These are phyloP conservation scores for Adansonia grandidieri DNA, from an alignment of 441 rosid genomes.

Conservation along the genomic window DNA sequence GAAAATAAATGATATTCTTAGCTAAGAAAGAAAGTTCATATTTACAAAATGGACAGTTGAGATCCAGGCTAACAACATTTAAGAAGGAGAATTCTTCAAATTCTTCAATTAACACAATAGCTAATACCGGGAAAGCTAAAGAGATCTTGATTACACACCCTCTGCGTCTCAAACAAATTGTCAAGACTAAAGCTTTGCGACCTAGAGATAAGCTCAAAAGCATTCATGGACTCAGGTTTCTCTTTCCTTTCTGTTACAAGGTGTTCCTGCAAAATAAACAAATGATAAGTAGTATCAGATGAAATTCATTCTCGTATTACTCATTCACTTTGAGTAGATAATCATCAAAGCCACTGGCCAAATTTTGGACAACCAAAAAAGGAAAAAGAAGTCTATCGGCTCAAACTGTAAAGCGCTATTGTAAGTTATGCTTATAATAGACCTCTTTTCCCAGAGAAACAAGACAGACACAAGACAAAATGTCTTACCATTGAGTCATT, in stretches of 20 bases:
- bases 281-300: constrained; percentile 21
- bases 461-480: constrained; percentile 3
- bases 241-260: constrained; percentile 81
- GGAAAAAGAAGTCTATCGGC: not conserved
- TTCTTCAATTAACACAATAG: not conserved
- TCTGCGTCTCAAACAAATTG: constrained; percentile 74
- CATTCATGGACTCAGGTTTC: constrained; percentile 90
- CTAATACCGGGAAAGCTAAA: not conserved
- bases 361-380: not conserved
- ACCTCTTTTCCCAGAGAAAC: constrained; percentile 12
- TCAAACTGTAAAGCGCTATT: constrained; percentile 8
- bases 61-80: constrained; percentile 17
- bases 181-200: constrained; percentile 82
- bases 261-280: constrained; percentile 54
- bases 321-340: constrained; percentile 19
- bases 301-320: constrained; percentile 7
- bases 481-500: constrained; percentile 58
- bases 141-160: constrained; percentile 37
- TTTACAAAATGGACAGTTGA: not conserved
- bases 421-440: not conserved
- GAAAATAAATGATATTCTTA: not conserved
- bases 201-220: constrained; percentile 90
- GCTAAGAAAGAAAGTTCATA: not conserved
- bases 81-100: not conserved
- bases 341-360: constrained; percentile 2